Base-by-base conservation (phyloP, 2,329 filamentous ascomycete species). In the Sporothrix pseudoabietina region DNA sequence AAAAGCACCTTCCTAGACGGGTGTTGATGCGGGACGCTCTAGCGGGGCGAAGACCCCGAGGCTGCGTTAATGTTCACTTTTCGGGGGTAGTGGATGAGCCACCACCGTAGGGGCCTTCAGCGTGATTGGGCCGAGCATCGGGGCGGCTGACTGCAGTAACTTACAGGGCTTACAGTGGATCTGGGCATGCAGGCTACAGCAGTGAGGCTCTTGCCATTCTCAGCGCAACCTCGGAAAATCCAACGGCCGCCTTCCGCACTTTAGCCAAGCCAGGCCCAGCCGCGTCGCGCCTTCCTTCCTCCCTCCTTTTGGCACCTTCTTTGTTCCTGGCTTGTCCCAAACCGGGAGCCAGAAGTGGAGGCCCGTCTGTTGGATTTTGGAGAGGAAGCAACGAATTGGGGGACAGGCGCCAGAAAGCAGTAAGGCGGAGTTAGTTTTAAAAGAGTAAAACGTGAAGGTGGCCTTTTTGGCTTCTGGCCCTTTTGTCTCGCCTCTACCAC, bases 261-360 rank as follows among this genome's bases (percentile, higher is more conserved):
- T 32, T 26, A 19, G 39, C 41, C 41, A 30, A 10, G n/a, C 22
- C 14, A 32, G 16, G 57, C n/a, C 44, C 59, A 55, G 57, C n/a
- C 47, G 69, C 32, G 55, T 44, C 59, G 59, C 59, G 35, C 59
- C 59, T 61, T 61, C 59, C 19, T 32, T 16, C 9, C 16, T 22
- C 6, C 5, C 4, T 12, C 26, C 35, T 44, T 10, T 7, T 54
- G 9, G 8, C 52, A n/a, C 16, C 16, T 52, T 0, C 52, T 54
- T 32, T 44, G 74, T 75, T 61, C 74, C 74, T 75, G 74, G 55
- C 69, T 71, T 72, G 65, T 69, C 59, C 57, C 66, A 72, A 66
- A 73, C 19, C n/a, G 57, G 49, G 55, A 26, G 65, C 65, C 65
- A 69, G 52, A 70, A 72, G 70, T 61, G 73, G 73, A 57, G 65